phyloP scores from a whole-genome alignment of 108 stramenopile genomes.

The Nitzschia inconspicua region DNA sequence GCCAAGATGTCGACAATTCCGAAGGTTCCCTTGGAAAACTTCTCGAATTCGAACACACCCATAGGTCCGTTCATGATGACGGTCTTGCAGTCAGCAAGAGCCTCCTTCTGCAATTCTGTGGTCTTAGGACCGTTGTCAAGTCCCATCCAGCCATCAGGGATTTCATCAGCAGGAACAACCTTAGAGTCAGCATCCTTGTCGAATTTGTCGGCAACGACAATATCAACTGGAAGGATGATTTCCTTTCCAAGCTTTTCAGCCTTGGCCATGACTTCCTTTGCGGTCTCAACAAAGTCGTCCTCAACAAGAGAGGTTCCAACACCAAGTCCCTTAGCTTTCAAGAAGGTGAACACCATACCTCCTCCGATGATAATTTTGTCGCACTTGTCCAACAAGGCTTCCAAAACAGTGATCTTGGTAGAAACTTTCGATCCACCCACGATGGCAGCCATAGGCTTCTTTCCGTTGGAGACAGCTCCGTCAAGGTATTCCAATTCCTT shows the following conservation, averaged over 20 bases:
- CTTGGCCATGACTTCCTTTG: constrained; percentile 93
- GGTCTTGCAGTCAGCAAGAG: constrained; percentile 88
- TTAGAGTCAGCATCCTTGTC: constrained; percentile 85
- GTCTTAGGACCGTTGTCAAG: constrained; percentile 97
- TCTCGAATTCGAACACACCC: constrained; percentile 99
- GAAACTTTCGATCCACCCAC: constrained; percentile 99
- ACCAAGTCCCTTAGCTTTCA: constrained; percentile 93
- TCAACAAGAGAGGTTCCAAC: constrained; percentile 96
- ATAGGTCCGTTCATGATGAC: constrained; percentile 99
- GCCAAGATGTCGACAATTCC: constrained; percentile 94
- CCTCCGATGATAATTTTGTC: constrained; percentile 99
- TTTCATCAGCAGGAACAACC: constrained; percentile 76
- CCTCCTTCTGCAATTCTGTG: constrained; percentile 84
- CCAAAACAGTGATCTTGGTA: constrained; percentile 99
- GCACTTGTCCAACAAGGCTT: constrained; percentile 98
- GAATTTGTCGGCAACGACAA: constrained; percentile 93
- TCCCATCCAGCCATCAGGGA: constrained; percentile 99
- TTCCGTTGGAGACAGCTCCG: constrained; percentile 92
- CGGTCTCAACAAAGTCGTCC: constrained; percentile 95
- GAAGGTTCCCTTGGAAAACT: constrained; percentile 93
- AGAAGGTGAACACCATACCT: constrained; percentile 99
- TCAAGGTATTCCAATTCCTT: constrained; percentile 99
- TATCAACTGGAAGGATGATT: constrained; percentile 95
- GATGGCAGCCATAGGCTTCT: constrained; percentile 98
- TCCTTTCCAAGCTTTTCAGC: constrained; percentile 88